Evolutionary conservation across 2,329 filamentous ascomycete species (phyloP), one percentile per base, ranked within the genome.

Genomic region (Scolecobasidium constrictum): DNA sequence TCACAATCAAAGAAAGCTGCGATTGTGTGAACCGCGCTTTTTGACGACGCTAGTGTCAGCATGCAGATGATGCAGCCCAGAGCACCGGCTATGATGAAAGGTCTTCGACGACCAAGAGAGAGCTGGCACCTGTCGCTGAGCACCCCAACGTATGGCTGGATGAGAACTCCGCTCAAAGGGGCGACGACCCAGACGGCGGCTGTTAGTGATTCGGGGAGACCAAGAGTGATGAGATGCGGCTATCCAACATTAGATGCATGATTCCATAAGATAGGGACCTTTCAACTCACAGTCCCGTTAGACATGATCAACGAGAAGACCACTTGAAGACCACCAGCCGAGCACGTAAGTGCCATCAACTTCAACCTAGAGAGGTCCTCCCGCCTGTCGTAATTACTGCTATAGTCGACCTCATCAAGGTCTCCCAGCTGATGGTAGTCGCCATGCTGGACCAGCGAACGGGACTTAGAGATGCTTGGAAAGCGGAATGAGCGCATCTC

Each of bases 151-250:
- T 88, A 88, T 4, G 85, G 85, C 62, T 90, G 85, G 18, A 90
- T 83, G 43, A 90, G 64, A 2, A 80, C 80, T 38, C 85, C 85
- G 1, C 83, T 85, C 47, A 92, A 65, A 15, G 85, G 85, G 1
- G 84, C 84, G 17, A 83, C 83, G 49, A 88, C 85, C 85, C 85
- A 92, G 26, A 90, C 84, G 49, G 88, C 70, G 15, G 85, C 83
- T 69, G 90, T 82, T 35, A 88, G 64, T 28, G 83, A 82, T 65
- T 90, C 88, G 71, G 79, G 86, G 61, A 92, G 72, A 9, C 85
- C 85, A 21, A 92, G 73, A 1, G 84, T 87, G 33, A 90, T 67
- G 33, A 92, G 67, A 56, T 83, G 92, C 4, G 85, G 42, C 42
- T 44, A n/a, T 16, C 2, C n/a, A n/a, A n/a, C n/a, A n/a, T n/a